Base-by-base conservation (phyloP, 2,329 filamentous ascomycete genomes). In the Canariomyces notabilis region DNA sequence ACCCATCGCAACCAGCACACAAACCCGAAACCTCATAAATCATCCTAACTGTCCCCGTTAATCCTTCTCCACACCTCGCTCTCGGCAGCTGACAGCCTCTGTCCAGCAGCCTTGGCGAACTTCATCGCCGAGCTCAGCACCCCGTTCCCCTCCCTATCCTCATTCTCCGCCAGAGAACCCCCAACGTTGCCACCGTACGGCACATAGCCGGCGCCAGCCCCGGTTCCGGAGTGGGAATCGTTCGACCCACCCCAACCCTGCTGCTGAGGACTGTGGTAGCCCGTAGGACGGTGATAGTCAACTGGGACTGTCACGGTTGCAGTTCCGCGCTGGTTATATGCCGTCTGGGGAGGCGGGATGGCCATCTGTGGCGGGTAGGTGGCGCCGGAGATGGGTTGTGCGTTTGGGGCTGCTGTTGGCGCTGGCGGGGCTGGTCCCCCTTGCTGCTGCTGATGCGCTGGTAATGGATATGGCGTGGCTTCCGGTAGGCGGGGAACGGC, bases 41-140 rank as follows among this genome's bases (percentile, higher is more conserved):
- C 5, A 18, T 15, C 11, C 37, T 42, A 46, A 51, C 58, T 69
- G 38, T 75, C 68, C 64, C 78, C 80, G 64, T 79, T 82, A 59
- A 83, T 78, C 59, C 72, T 74, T 64, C 73, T 75, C 80, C 80
- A 83, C 19, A 83, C 73, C 62, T 82, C 77, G 41, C 67, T 68
- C 67, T 83, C 80, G 12, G 77, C 78, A 12, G 73, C 75, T 7
- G 72, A 75, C 21, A 83, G 63, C 59, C 73, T 77, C 50, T 74
- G 73, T 41, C 79, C 79, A 6, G 79, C 79, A 26, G 71, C 72
- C 49, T 71, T 66, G 37, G 75, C 77, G 69, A 76, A 73, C 61
- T 77, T 80, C 68, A 76, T 79, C 9, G 77, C 77, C 37, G 73
- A 64, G 45, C 69, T 70, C 76, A 76, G 80, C 5, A 80, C 64